These are phyloP conservation scores for Cunninghamia lanceolata DNA, from an alignment of 75 land plant species.

Conservation along the genomic window DNA sequence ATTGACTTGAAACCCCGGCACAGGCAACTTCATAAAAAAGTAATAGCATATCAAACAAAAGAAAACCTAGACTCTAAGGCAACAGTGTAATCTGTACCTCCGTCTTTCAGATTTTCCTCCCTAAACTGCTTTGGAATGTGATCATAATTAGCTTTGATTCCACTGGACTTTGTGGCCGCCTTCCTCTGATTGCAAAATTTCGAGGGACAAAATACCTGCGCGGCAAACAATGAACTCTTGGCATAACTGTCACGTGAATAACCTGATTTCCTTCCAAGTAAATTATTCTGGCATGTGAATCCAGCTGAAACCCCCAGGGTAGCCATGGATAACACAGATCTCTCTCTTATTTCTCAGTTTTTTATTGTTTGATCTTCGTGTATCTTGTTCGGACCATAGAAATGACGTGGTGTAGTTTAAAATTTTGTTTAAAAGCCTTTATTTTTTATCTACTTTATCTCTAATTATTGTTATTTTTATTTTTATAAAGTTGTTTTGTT, in stretches of 20 bases:
- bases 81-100: conserved; percentile 24
- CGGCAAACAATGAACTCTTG: not conserved
- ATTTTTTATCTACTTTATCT: too few relatives aligned
- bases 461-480: too few relatives aligned
- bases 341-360: not conserved
- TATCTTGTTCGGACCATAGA: not conserved
- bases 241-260: not conserved
- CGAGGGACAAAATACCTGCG: not conserved
- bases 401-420: too few relatives aligned
- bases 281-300: not conserved
- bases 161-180: not conserved
- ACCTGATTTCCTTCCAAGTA: not conserved
- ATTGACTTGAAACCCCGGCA: not conserved
- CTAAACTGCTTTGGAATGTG: conserved; percentile 87
- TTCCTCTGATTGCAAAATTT: not conserved
- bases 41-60: not conserved
- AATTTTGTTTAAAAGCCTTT: too few relatives aligned
- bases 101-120: conserved; percentile 72
- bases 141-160: conserved; percentile 20
- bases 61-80: not conserved
- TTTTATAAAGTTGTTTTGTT: too few relatives aligned
- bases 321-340: not conserved
- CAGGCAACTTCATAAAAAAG: not conserved
- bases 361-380: not conserved
- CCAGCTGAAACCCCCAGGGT: not conserved